Evolutionary conservation across 2,329 filamentous ascomycete species (phyloP).

Genomic region (Exophiala sideris): DNA sequence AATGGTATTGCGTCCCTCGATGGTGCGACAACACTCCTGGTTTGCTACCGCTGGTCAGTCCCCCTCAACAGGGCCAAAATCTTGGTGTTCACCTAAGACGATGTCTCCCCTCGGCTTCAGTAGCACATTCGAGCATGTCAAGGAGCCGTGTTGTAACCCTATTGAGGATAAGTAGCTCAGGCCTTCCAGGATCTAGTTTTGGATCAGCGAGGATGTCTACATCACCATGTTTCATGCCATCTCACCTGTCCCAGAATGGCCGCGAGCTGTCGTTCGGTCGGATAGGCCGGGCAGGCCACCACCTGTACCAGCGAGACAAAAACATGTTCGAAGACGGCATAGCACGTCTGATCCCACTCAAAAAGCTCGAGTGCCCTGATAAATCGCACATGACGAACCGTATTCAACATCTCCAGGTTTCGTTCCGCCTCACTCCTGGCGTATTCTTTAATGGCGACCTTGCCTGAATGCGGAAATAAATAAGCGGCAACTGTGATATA

Average conservation of each 20-base stretch:
- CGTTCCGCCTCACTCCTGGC: constrained; percentile 8
- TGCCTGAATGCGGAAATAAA: background rate
- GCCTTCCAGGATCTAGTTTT: constrained; percentile 27
- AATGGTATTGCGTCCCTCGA: background rate
- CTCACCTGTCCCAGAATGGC: constrained; percentile 26
- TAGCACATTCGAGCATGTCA: constrained; percentile 32
- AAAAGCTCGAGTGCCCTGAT: constrained; percentile 10
- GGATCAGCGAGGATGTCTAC: constrained; percentile 7
- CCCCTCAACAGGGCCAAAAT: background rate
- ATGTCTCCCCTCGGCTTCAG: constrained; percentile 28
- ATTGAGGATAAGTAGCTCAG: constrained; percentile 23
- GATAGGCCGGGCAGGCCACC: constrained; percentile 21
- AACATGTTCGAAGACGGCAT: constrained; percentile 16
- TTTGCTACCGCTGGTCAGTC: constrained; percentile 10
- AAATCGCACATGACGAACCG: constrained; percentile 17
- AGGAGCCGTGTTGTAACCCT: too few relatives aligned
- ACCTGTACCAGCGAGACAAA: constrained; percentile 24
- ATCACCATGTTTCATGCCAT: constrained; percentile 3
- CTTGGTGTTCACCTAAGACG: constrained; percentile 29
- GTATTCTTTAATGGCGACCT: constrained; percentile 19
- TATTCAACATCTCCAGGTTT: constrained; percentile 10
- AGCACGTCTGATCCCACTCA: constrained; percentile 11
- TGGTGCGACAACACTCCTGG: background rate
- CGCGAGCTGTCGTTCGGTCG: constrained; percentile 23
- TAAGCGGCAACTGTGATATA: constrained; percentile 17